Evolutionary conservation across 1,284 basidiomycete species (phyloP), one percentile per base, ranked within the genome.

Genomic region (Ceratobasidium sp.): DNA sequence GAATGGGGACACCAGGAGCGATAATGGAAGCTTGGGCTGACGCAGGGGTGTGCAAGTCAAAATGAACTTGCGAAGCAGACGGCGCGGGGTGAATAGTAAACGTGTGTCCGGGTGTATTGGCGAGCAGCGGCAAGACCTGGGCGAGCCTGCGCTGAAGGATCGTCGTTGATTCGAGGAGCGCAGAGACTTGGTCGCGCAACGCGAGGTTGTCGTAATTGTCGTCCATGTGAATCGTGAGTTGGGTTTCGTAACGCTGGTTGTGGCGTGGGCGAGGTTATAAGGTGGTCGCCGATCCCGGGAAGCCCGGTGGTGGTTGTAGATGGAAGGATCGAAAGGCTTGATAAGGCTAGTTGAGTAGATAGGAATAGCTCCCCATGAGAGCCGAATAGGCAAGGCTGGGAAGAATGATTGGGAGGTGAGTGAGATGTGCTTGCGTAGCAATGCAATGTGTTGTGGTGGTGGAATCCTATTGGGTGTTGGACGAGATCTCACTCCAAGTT

Each of bases 101-200:
- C n/a, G 22, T 52, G 43, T 6, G 43, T 17, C 22, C 43, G 17
- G 4, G 49, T 27, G 3, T 27, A 20, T 6, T 6, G 53, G 4
- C 22, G 25, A 57, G 10, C 35, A 38, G 55, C 13, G 35, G 27
- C 5, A 58, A 17, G 22, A 58, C 17, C 17, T 29, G 56, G 1
- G 56, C 56, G 15, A 38, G 34, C 3, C 20, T 58, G 17, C 56
- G 56, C 42, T 58, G 56, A 27, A 58, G 40, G 15, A 29, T 13
- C 15, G 56, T 40, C 2, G 56, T 43, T 20, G 56, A 58, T 27
- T 58, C 56, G n/a, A 58, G 56, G 15, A 58, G 38, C 38, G 56
- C 38, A 20, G 56, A 20, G 25, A 58, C 22, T 43, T 58, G 56
- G 13, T 58, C 56, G 15, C 38, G n/a, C 42, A 40, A 29, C 20